Base-by-base conservation (phyloP, 2,329 filamentous ascomycete genomes). In the Colletotrichum shisoi region DNA sequence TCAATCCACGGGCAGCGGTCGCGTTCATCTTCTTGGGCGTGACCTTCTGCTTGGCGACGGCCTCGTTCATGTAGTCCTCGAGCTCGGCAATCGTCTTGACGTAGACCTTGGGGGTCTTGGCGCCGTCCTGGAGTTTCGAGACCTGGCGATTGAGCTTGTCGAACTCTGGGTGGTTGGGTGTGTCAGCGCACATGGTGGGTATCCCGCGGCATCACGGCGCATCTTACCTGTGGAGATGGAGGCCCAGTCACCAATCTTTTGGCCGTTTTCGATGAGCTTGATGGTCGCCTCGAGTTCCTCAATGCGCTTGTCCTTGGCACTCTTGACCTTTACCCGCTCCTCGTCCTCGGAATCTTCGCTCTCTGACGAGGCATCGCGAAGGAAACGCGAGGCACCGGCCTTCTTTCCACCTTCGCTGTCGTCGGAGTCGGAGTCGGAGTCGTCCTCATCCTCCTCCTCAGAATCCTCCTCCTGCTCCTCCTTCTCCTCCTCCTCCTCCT, bases 1-100 rank as follows among this genome's bases (percentile, higher is more conserved):
- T 99, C 75, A 99, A 87, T 75, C 94, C 93, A 81, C 93, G 92
- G 71, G 93, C 91, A 77, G 94, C 96, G 76, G 90, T 95, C 70
- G 94, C 93, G 82, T 97, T 99, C 94, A 98, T 97, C 87, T 97
- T 98, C 94, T 98, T 97, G 70, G 90, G 89, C 2, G 92, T 91
- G 72, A 96, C 91, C 85, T 99, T 99, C 78, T 96, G 92, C 86
- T 97, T 97, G 74, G 93, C 89, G 71, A 96, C 87, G 27, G 94
- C 90, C 84, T 99, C 96, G 77, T 94, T 94, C 85, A 97, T 91
- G 77, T 91, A 88, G 74, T 96, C 94, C 82, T 99, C 95, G 71
- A 99, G 85, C 77, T 99, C 94, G 74, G 93, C 91, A 72, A 98
- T 88, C 72, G 91, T 90, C 83, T 95, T 94, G 80, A 99, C 89